Percentiles rank a stretch among this genome's conserved stretches.
These are phyloP conservation scores for Lentinus tigrinus DNA, from an alignment of 768 basidiomycete species.

Conservation along the genomic window DNA sequence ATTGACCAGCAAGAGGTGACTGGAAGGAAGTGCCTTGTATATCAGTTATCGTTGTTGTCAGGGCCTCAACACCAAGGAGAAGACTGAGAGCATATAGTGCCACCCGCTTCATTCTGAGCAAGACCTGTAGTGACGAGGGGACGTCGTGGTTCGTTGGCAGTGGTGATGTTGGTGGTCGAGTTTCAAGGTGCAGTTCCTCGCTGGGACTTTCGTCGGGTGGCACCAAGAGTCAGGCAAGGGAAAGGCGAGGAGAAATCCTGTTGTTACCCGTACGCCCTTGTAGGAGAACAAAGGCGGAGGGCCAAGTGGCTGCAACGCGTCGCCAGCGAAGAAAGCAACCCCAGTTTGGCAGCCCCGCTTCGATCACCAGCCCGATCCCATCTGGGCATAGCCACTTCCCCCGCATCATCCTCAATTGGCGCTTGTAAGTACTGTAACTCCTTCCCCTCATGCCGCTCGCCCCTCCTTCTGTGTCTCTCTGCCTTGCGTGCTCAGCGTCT, in stretches of 20 bases:
- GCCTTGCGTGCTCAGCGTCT: slow-evolving; percentile 30
- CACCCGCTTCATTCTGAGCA: background rate
- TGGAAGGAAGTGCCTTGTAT: slow-evolving; percentile 50
- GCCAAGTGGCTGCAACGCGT: background rate
- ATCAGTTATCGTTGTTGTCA: slow-evolving; percentile 30
- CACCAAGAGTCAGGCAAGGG: no score
- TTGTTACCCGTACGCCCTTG: background rate
- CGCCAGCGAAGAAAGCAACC: slow-evolving; percentile 1
- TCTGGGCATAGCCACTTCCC: slow-evolving; percentile 8
- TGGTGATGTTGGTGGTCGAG: background rate
- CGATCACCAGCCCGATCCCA: background rate
- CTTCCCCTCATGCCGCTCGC: slow-evolving; percentile 1
- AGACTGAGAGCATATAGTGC: background rate
- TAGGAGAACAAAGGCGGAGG: background rate
- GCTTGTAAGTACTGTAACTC: background rate
- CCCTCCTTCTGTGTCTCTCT: slow-evolving; percentile 11
- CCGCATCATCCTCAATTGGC: background rate
- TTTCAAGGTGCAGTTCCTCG: no score
- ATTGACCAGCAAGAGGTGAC: slow-evolving; percentile 46
- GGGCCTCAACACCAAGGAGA: background rate
- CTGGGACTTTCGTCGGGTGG: no score
- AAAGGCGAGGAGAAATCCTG: background rate
- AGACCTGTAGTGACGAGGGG: background rate
- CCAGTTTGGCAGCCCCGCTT: slow-evolving; percentile 2
- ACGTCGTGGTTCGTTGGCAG: background rate